Base-by-base conservation (phyloP, 305 asterid species). In the Solanum hybrid region DNA sequence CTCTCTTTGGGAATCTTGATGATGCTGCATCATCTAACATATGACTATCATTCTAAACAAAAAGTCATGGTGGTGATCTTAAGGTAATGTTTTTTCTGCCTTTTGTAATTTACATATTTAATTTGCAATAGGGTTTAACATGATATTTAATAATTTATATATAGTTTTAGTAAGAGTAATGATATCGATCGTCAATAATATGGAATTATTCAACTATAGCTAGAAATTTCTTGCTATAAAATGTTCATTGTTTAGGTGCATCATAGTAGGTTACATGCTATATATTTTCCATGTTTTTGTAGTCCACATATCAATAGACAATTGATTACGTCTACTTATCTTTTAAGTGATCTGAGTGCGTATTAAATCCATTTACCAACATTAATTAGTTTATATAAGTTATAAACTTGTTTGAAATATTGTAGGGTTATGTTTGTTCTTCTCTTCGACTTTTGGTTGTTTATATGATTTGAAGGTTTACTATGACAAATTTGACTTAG, bases 21-120 rank as follows among this genome's bases (percentile, higher is more conserved):
- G 91, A 87, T 90, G 91, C 91, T 90, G 91, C 91, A 90, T 90
- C 91, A 87, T 32, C 91, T 17, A 69, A 87, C 88, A 87, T 38
- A 38, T 80, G 89, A 75, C 86, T 40, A 3, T 51, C 36, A 10
- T 32, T 27, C 38, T 8, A 42, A 42, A 36, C 37, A 42, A 14
- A 24, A 81, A 81, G 37, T 79, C 60, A 37, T 79, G 60, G 31
- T 17, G 81, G 16, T 76, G 42, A 14, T 76, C 38, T 76, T 10
- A 32, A 76, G 81, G 81, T 76, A 76, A 22, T 32, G 27, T 17
- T 76, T 31, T 76, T 76, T 32, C 81, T 32, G 0, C 14, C 40
- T 76, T 32, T 76, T 76, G 13, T 31, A 31, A 31, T 75, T 76
- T 36, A 31, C 38, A 75, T 16, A 75, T 75, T 27, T 72, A 27